Percentiles rank a stretch among this genome's conserved stretches.
phyloP scores from a whole-genome alignment of 2,329 filamentous ascomycete genomes.

The Trichoderma arundinaceum region DNA sequence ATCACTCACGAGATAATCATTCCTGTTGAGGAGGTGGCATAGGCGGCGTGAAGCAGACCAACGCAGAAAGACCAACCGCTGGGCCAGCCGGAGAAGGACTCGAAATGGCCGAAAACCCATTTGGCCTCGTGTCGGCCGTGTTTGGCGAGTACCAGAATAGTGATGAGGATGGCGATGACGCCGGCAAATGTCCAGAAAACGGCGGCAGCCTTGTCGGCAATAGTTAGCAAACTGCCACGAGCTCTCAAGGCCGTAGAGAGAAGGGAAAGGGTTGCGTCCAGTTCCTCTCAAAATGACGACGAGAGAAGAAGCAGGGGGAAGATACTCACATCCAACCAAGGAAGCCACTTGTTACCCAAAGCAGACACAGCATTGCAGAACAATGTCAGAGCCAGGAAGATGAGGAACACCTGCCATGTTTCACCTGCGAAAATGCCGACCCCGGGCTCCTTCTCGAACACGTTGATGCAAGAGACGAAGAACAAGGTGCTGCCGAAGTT shows the following conservation, averaged over 20 bases:
- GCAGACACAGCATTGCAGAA: slow-evolving; percentile 69
- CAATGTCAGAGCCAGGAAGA: slow-evolving; percentile 72
- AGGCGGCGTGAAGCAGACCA: slow-evolving; percentile 73
- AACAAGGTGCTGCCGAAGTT: slow-evolving; percentile 78
- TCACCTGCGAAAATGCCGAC: slow-evolving; percentile 53
- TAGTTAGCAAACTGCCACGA: neutral
- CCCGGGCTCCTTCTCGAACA: slow-evolving; percentile 56
- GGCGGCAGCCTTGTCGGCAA: slow-evolving; percentile 64
- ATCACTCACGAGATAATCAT: slow-evolving; percentile 75
- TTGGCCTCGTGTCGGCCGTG: slow-evolving; percentile 66
- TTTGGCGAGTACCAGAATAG: slow-evolving; percentile 69
- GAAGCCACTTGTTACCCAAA: slow-evolving; percentile 70
- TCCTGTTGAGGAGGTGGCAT: slow-evolving; percentile 76
- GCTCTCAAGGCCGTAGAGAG: no score
- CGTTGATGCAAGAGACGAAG: slow-evolving; percentile 60
- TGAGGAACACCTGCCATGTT: slow-evolving; percentile 71
- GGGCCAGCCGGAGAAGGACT: slow-evolving; percentile 70
- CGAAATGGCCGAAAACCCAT: slow-evolving; percentile 73
- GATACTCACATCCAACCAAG: slow-evolving; percentile 69
- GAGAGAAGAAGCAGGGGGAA: neutral
- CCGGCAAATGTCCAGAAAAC: slow-evolving; percentile 78
- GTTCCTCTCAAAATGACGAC: neutral
- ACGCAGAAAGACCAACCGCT: slow-evolving; percentile 76
- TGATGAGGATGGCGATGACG: slow-evolving; percentile 68
- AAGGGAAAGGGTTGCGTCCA: slow-evolving; percentile 28